Evolutionary conservation across 2,329 filamentous ascomycete genomes (phyloP).

Genomic region (Thyridium curvatum): DNA sequence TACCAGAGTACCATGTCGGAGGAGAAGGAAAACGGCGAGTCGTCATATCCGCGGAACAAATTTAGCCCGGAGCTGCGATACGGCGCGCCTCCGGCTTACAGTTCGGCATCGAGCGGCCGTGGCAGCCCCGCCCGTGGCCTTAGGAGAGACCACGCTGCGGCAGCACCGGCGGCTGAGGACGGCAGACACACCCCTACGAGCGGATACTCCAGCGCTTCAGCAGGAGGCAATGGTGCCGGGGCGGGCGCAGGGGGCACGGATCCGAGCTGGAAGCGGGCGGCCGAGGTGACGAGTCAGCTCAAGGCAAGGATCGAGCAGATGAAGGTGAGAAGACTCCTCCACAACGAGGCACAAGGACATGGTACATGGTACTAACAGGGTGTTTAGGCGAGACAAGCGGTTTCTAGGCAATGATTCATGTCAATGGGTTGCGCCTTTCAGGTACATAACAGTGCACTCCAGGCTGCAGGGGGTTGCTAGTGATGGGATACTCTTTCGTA

Average conservation of each 20-base stretch:
- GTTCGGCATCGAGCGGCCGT: slow-evolving; percentile 46
- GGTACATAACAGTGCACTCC: too few relatives aligned
- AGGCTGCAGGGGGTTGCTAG: too few relatives aligned
- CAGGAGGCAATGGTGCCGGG: slow-evolving; percentile 8
- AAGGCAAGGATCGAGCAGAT: slow-evolving; percentile 98
- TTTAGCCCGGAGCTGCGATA: slow-evolving; percentile 50
- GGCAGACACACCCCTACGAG: slow-evolving; percentile 15
- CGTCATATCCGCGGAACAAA: slow-evolving; percentile 41
- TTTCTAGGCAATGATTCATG: too few relatives aligned
- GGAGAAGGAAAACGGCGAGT: slow-evolving; percentile 68
- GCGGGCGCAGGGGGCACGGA: slow-evolving; percentile 11
- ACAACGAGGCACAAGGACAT: neutral
- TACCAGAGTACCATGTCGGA: slow-evolving; percentile 63
- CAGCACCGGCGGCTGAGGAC: slow-evolving; percentile 20
- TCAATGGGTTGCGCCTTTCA: too few relatives aligned
- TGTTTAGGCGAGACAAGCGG: too few relatives aligned
- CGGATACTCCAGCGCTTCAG: slow-evolving; percentile 7
- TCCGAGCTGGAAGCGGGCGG: slow-evolving; percentile 87
- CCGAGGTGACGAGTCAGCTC: slow-evolving; percentile 94
- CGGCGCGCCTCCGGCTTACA: slow-evolving; percentile 21
- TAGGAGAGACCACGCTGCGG: slow-evolving; percentile 25
- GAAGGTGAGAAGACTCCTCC: slow-evolving; percentile 57
- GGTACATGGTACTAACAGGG: too few relatives aligned
- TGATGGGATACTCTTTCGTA: neutral
- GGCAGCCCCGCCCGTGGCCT: slow-evolving; percentile 54